phyloP scores from a whole-genome alignment of 2,329 filamentous ascomycete species.

The Colletotrichum orbiculare region DNA sequence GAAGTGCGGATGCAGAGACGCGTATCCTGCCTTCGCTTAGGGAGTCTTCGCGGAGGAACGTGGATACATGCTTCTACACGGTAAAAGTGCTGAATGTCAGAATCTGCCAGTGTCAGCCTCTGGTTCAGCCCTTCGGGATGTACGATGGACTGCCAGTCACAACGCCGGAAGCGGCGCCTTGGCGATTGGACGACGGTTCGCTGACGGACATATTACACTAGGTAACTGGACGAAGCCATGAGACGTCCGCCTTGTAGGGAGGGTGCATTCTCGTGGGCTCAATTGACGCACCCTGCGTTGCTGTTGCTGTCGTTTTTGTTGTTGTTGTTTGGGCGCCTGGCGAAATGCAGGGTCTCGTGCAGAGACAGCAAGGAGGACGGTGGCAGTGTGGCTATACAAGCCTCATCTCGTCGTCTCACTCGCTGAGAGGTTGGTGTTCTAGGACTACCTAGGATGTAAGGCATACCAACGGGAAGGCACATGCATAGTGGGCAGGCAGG shows the following conservation, averaged over 20 bases:
- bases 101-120: slow-evolving; percentile 5
- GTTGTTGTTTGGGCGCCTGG: too few relatives aligned
- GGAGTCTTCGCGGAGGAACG: slow-evolving; percentile 6
- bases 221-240: slow-evolving; percentile 12
- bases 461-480: not conserved
- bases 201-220: slow-evolving; percentile 22
- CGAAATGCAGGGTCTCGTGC: not conserved
- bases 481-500: not conserved
- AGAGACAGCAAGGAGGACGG: not conserved
- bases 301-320: not conserved
- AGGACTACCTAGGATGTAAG: not conserved
- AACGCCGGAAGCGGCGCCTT: not conserved
- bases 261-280: slow-evolving; percentile 13
- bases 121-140: slow-evolving; percentile 7
- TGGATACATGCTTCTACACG: slow-evolving; percentile 9
- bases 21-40: slow-evolving; percentile 29
- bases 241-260: slow-evolving; percentile 5
- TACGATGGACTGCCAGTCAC: slow-evolving; percentile 4
- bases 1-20: slow-evolving; percentile 15
- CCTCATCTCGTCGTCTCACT: slow-evolving; percentile 3
- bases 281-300: slow-evolving; percentile 9
- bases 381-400: slow-evolving; percentile 15
- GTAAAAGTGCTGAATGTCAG: not conserved
- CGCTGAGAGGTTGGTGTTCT: too few relatives aligned
- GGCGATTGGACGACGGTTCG: slow-evolving; percentile 13